A percentile compares a stretch with the other conserved stretches of the same genome.
Conservation (phyloP, 2,329 filamentous ascomycete species). For the Neonectria hederae region DNA sequence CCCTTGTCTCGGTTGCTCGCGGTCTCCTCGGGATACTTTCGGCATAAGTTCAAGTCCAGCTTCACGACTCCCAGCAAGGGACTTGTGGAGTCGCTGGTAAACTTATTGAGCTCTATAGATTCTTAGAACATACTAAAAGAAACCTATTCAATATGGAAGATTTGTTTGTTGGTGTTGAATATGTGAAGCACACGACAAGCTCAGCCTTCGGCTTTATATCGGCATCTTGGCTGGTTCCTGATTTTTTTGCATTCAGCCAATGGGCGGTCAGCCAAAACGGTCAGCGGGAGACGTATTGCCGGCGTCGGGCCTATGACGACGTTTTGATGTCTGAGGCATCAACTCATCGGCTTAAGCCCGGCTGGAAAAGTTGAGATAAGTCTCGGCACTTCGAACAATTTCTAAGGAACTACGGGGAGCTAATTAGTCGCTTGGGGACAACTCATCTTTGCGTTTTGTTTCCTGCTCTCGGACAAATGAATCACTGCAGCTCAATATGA, state of each 20-base stretch:
- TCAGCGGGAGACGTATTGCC: constrained; percentile 15
- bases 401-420: constrained; percentile 32
- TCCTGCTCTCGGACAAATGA: constrained; percentile 41
- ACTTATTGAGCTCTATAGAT: background rate
- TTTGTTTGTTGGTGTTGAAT: background rate
- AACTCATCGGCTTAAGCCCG: constrained; percentile 40
- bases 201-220: constrained; percentile 27
- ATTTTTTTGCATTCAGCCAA: constrained; percentile 26
- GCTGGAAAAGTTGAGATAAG: constrained; percentile 44
- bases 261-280: constrained; percentile 22
- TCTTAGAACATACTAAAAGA: too few relatives aligned
- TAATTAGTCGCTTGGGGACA: constrained; percentile 19
- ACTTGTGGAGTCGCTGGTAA: background rate
- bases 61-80: background rate
- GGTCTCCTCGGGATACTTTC: constrained; percentile 37
- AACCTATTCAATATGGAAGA: background rate
- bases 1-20: constrained; percentile 28
- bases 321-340: constrained; percentile 44
- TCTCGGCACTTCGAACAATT: constrained; percentile 41
- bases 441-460: constrained; percentile 23
- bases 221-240: constrained; percentile 23
- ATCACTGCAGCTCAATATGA: constrained; percentile 52
- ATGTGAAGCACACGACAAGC: background rate
- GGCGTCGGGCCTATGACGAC: constrained; percentile 45
- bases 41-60: constrained; percentile 31